Conservation (phyloP, 1,284 basidiomycete species). For the Apiotrichum laibachii region DNA sequence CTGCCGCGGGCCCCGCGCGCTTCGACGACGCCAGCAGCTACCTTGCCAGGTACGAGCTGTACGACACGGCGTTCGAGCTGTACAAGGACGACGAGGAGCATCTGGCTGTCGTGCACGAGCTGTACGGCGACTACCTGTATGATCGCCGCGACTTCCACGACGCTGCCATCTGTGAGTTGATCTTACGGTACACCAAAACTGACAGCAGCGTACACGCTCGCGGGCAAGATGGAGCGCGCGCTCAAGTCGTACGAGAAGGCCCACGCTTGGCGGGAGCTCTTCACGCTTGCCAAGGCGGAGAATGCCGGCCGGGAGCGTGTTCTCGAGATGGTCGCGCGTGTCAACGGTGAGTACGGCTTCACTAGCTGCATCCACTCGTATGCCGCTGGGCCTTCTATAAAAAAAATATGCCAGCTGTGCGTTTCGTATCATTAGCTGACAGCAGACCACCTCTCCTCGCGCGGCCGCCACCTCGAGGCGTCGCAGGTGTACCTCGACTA, state of each 20-base stretch:
- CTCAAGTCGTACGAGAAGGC: constrained; percentile 82
- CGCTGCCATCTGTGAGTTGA: constrained; percentile 68
- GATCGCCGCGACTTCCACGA: constrained; percentile 78
- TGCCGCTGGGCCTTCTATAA: too few relatives aligned
- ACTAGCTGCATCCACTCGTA: too few relatives aligned
- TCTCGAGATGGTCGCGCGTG: constrained; percentile 64
- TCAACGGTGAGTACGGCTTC: constrained; percentile 61
- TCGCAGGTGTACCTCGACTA: constrained; percentile 85
- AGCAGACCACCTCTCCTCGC: constrained; percentile 72
- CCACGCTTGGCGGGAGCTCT: constrained; percentile 83
- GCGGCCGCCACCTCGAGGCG: constrained; percentile 77
- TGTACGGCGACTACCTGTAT: constrained; percentile 86
- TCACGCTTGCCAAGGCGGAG: constrained; percentile 65
- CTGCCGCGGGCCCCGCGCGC: constrained; percentile 58
- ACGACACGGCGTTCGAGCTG: constrained; percentile 67
- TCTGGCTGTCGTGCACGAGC: constrained; percentile 66
- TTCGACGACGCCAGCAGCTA: constrained; percentile 81
- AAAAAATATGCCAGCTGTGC: too few relatives aligned
- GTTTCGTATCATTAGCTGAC: not conserved
- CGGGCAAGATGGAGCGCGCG: constrained; percentile 63
- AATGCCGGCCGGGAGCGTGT: constrained; percentile 59
- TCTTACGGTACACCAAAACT: not conserved
- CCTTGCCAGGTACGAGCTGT: constrained; percentile 73
- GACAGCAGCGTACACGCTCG: constrained; percentile 67
- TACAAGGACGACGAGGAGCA: constrained; percentile 64